Evolutionary conservation across 192 early-diverging fungal species (phyloP), one percentile per base, ranked within the genome.

Genomic region (Neocallimastix lanati): DNA sequence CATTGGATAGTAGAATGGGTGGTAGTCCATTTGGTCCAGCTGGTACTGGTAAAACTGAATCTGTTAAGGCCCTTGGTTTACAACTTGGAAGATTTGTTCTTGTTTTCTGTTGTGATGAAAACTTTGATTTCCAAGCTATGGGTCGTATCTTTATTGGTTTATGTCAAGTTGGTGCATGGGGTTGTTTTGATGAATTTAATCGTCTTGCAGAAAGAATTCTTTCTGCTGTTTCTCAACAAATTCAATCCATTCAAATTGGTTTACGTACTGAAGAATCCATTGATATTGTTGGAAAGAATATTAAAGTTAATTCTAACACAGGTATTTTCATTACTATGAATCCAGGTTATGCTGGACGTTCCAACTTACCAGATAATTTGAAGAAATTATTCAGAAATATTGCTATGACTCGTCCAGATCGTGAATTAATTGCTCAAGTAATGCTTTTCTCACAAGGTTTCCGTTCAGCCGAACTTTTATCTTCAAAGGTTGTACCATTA

Each of bases 81-180:
- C 94, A 97, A 80, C 88, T 99, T 28, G 98, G 98, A 13, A 90
- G 97, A 29, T 97, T 98, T 84, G 94, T 95, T 29, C 93, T 99
- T 79, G 98, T 99, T 35, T 99, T 99, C 83, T 99, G 98, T 87
- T 99, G 98, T 86, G 98, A 99, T 82, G 98, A 99, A 87, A 98
- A 93, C 82, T 99, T 99, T 88, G 98, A 99, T 86, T 99, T 99
- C 89, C 96, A 98, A 83, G 96, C 98, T 29, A 98, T 99, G 96
- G 98, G 98, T 76, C 94, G 98, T 82, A 99, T 99, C 80, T 99
- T 99, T 84, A 92, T 99, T 81, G 98, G 98, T 79, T 89, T 99
- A 81, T 98, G 93, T 84, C 95, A 96, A 84, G 98, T 99, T 18
- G 98, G 98, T 58, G 98, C 97, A 0, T 99, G 96, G 97, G 97